phyloP scores from a whole-genome alignment of 768 basidiomycete species.

The Chiua virens region DNA sequence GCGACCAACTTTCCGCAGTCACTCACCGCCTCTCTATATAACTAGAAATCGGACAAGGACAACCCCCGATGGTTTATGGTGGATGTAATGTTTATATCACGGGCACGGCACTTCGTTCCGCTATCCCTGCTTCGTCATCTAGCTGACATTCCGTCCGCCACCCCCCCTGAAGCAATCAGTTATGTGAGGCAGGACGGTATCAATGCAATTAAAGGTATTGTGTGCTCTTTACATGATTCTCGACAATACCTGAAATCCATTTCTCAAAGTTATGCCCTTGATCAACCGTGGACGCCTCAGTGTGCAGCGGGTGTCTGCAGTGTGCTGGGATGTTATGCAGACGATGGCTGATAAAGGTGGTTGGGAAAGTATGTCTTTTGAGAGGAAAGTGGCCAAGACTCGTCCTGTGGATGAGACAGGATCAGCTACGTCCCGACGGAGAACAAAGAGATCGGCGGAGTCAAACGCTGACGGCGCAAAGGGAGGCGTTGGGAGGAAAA shows the following conservation, averaged over 20 bases:
- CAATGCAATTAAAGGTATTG: conserved; percentile 60
- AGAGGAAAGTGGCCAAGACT: conserved; percentile 27
- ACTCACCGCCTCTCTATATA: background rate
- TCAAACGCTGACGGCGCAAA: background rate
- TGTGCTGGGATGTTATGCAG: conserved; percentile 63
- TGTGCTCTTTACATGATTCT: conserved; percentile 6
- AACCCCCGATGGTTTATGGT: conserved; percentile 95
- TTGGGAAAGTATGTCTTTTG: conserved; percentile 60
- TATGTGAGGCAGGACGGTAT: conserved; percentile 68
- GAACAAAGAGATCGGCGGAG: background rate
- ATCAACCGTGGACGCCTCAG: conserved; percentile 81
- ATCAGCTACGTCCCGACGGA: background rate
- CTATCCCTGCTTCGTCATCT: conserved; percentile 71
- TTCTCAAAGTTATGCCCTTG: conserved; percentile 66
- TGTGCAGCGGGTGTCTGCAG: conserved; percentile 74
- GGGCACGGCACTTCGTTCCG: conserved; percentile 73
- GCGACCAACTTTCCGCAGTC: background rate
- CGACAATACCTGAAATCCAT: conserved; percentile 5
- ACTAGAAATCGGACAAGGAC: conserved; percentile 72
- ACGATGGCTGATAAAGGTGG: conserved; percentile 71
- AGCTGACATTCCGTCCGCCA: conserved; percentile 38
- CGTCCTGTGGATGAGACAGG: background rate
- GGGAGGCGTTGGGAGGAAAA: conserved; percentile 21
- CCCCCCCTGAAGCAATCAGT: conserved; percentile 52
- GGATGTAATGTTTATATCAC: conserved; percentile 64